These are phyloP conservation scores for Moricandia arvensis DNA, from an alignment of 345 rosid genomes.

Conservation along the genomic window DNA sequence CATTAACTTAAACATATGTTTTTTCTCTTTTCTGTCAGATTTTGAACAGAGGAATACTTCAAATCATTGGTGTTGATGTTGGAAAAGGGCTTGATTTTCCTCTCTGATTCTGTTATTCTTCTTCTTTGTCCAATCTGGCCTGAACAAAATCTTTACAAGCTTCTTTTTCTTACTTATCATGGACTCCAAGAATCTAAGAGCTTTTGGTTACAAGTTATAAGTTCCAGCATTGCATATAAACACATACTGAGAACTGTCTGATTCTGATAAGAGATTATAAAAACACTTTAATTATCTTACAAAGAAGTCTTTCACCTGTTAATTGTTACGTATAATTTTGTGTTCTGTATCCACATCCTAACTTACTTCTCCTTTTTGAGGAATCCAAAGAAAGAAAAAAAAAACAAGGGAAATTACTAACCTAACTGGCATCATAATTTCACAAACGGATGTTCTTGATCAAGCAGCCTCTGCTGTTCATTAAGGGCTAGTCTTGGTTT, in stretches of 20 bases:
- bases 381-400: background rate
- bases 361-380: slow-evolving; percentile 8
- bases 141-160: background rate
- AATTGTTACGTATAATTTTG: slow-evolving; percentile 25
- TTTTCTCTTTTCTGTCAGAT: slow-evolving; percentile 47
- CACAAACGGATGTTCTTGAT: slow-evolving; percentile 25
- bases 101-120: slow-evolving; percentile 44
- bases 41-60: slow-evolving; percentile 65
- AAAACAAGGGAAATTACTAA: background rate
- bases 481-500: slow-evolving; percentile 8
- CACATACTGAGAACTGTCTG: background rate
- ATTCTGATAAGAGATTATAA: background rate
- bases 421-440: slow-evolving; percentile 17
- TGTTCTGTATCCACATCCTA: slow-evolving; percentile 32
- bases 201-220: slow-evolving; percentile 3
- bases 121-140: slow-evolving; percentile 3
- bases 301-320: slow-evolving; percentile 18
- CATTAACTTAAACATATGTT: background rate
- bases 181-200: background rate
- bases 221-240: background rate
- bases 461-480: slow-evolving; percentile 17
- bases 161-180: background rate
- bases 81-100: slow-evolving; percentile 88
- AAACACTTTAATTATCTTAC: slow-evolving; percentile 28
- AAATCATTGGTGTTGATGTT: slow-evolving; percentile 71